These are phyloP conservation scores for Lumnitzera racemosa DNA, from an alignment of 345 rosid genomes.

Conservation along the genomic window DNA sequence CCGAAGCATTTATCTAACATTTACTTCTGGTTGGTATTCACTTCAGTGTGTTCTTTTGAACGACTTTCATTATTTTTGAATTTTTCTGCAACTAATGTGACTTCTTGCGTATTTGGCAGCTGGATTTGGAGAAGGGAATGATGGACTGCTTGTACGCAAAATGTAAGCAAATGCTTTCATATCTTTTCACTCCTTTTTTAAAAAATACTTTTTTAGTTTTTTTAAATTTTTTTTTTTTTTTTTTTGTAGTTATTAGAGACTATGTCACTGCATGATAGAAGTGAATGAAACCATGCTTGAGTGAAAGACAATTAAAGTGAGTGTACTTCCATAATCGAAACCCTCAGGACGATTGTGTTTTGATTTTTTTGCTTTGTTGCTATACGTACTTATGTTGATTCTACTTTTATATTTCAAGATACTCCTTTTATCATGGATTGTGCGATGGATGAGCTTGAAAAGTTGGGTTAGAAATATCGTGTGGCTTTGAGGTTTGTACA, in stretches of 20 bases:
- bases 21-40: background rate
- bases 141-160: slow-evolving; percentile 89
- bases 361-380: background rate
- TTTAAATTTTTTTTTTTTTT: background rate
- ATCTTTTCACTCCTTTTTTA: no score
- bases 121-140: slow-evolving; percentile 96
- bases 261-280: background rate
- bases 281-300: background rate
- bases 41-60: no score
- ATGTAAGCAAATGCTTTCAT: slow-evolving; percentile 31
- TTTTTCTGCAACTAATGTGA: background rate
- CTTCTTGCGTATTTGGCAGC: slow-evolving; percentile 25
- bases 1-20: background rate
- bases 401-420: slow-evolving; percentile 35
- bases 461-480: slow-evolving; percentile 88
- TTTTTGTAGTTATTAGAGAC: no score
- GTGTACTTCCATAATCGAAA: no score
- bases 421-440: slow-evolving; percentile 96
- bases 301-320: background rate
- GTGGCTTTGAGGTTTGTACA: slow-evolving; percentile 67
- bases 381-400: slow-evolving; percentile 6
- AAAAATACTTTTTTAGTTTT: no score
- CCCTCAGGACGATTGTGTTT: background rate
- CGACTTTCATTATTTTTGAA: no score
- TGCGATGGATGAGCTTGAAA: slow-evolving; percentile 98